A percentile compares a stretch with the other conserved stretches of the same genome.
Evolutionary conservation across 306 rosid species (phyloP).

Genomic region (Geum urbanum): DNA sequence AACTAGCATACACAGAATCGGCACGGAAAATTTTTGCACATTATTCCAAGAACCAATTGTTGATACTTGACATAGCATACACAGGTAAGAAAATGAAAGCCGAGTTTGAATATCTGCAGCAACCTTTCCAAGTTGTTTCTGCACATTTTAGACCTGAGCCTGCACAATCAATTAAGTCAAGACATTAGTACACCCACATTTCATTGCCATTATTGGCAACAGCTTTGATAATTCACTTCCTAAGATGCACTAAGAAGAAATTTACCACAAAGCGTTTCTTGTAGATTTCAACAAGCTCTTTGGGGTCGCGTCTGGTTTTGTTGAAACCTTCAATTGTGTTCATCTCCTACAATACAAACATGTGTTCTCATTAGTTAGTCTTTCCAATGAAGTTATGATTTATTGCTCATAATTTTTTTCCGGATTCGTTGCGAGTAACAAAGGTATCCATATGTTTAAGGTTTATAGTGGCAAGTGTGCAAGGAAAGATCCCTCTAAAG

Average conservation of each 20-base stretch:
- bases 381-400: not conserved
- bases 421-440: not conserved
- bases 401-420: not conserved
- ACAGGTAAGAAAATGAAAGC: not conserved
- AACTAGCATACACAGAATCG: not conserved
- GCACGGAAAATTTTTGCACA: not conserved
- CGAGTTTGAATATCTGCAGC: not conserved
- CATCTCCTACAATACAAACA: slow-evolving; percentile 9
- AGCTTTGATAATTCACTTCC: not conserved
- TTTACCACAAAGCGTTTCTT: slow-evolving; percentile 56
- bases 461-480: not conserved
- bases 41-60: not conserved
- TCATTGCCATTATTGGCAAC: not conserved
- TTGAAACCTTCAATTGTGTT: slow-evolving; percentile 44
- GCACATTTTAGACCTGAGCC: not conserved
- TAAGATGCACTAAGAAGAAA: not conserved
- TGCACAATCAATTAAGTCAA: not conserved
- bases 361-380: not conserved
- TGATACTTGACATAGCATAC: not conserved
- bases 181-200: not conserved
- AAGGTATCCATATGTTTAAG: not conserved
- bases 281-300: slow-evolving; percentile 53
- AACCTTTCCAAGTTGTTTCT: not conserved
- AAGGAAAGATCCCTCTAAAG: not conserved
- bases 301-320: slow-evolving; percentile 51